Evolutionary conservation across 2,329 filamentous ascomycete species (phyloP).

Genomic region (Phoma sp.): DNA sequence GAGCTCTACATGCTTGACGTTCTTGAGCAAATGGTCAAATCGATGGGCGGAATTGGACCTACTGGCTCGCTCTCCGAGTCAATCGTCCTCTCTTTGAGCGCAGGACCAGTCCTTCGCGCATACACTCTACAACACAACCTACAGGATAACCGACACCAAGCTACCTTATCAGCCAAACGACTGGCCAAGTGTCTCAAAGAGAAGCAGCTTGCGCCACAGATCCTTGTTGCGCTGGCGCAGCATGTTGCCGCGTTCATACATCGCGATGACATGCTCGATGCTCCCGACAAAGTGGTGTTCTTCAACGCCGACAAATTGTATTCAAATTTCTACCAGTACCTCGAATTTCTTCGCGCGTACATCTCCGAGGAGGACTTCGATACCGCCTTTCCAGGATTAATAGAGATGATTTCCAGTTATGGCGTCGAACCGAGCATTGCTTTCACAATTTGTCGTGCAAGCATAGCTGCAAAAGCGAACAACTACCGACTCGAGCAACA

Average conservation of each 20-base stretch:
- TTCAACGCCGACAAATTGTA: constrained; percentile 91
- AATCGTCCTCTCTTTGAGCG: constrained; percentile 86
- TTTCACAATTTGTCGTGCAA: constrained; percentile 80
- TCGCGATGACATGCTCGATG: constrained; percentile 72
- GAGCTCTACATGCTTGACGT: constrained; percentile 92
- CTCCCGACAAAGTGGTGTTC: constrained; percentile 86
- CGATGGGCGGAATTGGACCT: constrained; percentile 92
- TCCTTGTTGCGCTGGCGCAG: constrained; percentile 90
- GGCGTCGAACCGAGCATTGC: constrained; percentile 81
- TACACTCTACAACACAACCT: constrained; percentile 79
- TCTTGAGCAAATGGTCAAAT: constrained; percentile 84
- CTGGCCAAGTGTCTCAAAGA: constrained; percentile 80
- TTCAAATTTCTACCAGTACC: constrained; percentile 81
- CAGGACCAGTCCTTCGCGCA: constrained; percentile 77
- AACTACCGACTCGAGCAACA: constrained; percentile 43
- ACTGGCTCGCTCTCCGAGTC: constrained; percentile 86
- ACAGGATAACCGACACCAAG: constrained; percentile 81
- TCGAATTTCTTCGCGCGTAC: constrained; percentile 85
- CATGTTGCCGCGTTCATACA: constrained; percentile 88
- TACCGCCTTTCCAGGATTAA: constrained; percentile 74
- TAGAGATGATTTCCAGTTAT: constrained; percentile 75
- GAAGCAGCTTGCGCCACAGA: constrained; percentile 76
- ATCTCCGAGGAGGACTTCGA: constrained; percentile 79
- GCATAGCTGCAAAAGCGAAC: constrained; percentile 60
- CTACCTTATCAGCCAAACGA: constrained; percentile 74